Evolutionary conservation across 306 rosid species (phyloP).

Genomic region (Vachellia collinsii): DNA sequence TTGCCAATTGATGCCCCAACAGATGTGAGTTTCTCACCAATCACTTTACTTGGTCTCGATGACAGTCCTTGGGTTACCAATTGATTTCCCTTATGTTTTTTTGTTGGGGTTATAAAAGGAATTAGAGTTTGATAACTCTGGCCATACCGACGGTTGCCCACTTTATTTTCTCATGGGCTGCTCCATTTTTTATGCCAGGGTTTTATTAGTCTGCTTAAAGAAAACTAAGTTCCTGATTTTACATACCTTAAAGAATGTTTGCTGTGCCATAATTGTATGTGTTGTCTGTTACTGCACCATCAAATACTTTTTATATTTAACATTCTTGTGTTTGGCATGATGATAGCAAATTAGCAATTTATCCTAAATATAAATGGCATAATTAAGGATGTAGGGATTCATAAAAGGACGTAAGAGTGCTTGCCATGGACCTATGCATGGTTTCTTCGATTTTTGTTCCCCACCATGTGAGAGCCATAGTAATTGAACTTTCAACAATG

Average conservation of each 20-base stretch:
- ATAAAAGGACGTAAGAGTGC: too few species aligned
- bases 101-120: conserved; percentile 19
- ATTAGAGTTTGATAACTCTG: conserved; percentile 16
- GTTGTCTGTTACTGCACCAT: background rate
- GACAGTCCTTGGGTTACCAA: conserved; percentile 70
- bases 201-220: too few species aligned
- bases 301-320: conserved; percentile 1
- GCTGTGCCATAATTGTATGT: background rate
- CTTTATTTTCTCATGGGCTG: background rate
- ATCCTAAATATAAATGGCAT: too few species aligned
- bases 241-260: background rate
- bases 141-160: conserved; percentile 3
- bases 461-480: too few species aligned
- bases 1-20: conserved; percentile 72
- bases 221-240: background rate
- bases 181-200: background rate
- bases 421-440: too few species aligned
- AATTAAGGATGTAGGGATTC: too few species aligned
- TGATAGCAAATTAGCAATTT: too few species aligned
- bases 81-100: conserved; percentile 54
- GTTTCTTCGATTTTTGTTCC: too few species aligned
- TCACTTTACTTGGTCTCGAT: conserved; percentile 56
- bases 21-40: conserved; percentile 66
- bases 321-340: too few species aligned
- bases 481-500: too few species aligned